phyloP scores from a whole-genome alignment of 257 asterid genomes.

The Jacaranda mimosifolia region DNA sequence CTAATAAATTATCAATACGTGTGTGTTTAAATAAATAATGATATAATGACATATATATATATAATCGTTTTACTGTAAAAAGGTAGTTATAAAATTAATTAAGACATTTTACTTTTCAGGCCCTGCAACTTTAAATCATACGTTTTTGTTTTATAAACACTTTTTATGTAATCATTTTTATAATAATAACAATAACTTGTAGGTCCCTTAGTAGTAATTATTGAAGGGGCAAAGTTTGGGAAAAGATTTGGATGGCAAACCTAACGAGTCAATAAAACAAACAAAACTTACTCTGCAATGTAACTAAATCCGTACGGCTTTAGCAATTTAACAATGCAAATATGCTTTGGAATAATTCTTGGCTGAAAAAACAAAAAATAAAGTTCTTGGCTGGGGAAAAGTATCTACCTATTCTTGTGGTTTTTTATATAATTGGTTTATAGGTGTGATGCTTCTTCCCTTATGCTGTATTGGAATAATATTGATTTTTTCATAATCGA shows the following conservation, averaged over 20 bases:
- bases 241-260: constrained; percentile 30
- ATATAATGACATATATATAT: no score
- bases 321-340: constrained; percentile 15
- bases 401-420: no score
- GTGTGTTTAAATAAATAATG: no score
- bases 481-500: no score
- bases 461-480: no score
- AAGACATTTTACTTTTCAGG: background rate
- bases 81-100: background rate
- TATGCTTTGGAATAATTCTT: background rate
- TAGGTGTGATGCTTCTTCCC: no score
- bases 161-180: background rate
- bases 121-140: background rate
- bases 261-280: constrained; percentile 1
- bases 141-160: background rate
- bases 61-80: no score
- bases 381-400: no score
- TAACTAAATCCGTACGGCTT: constrained; percentile 1
- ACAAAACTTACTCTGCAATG: background rate
- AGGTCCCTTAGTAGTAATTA: constrained; percentile 17
- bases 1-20: no score
- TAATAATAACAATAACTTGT: constrained; percentile 15
- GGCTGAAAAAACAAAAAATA: background rate
- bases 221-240: constrained; percentile 26
- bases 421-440: no score